These are phyloP conservation scores for Suhomyces wounanorum DNA, from an alignment of 1,139 yeast species.

Conservation along the genomic window DNA sequence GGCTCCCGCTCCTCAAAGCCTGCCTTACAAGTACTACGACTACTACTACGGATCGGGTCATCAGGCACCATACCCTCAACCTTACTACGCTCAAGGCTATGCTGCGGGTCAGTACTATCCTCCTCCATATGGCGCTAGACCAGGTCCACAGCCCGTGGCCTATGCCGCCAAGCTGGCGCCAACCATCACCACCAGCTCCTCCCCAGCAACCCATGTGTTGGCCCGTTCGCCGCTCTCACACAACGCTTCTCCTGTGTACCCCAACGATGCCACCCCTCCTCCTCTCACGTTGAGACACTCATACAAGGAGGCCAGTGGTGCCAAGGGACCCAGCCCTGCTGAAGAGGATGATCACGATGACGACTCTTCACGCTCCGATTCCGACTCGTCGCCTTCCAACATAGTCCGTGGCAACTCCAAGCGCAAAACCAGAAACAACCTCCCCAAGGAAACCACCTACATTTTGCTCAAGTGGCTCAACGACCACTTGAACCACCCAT, in stretches of 20 bases:
- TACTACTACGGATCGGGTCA: slow-evolving; percentile 14
- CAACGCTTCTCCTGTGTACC: slow-evolving; percentile 18
- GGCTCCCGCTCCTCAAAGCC: slow-evolving; percentile 5
- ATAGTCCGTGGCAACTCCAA: slow-evolving; percentile 16
- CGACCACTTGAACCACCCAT: slow-evolving; percentile 86
- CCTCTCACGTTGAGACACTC: slow-evolving; percentile 13
- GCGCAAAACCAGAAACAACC: slow-evolving; percentile 65
- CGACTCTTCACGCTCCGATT: slow-evolving; percentile 8
- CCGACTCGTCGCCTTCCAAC: slow-evolving; percentile 10
- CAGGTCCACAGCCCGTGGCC: slow-evolving; percentile 1
- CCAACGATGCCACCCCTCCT: slow-evolving; percentile 18
- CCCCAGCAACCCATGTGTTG: slow-evolving; percentile 3
- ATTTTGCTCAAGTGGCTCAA: slow-evolving; percentile 82
- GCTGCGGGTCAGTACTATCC: slow-evolving; percentile 6
- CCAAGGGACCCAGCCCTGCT: slow-evolving; percentile 5
- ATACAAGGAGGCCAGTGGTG: slow-evolving; percentile 4
- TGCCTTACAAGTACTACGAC: slow-evolving; percentile 19
- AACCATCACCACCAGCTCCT: slow-evolving; percentile 1
- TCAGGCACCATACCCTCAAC: slow-evolving; percentile 4
- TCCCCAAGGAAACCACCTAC: slow-evolving; percentile 87
- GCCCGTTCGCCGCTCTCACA: slow-evolving; percentile 18
- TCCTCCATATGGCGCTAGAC: slow-evolving; percentile 6
- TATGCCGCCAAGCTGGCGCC: background rate
- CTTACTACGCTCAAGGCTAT: slow-evolving; percentile 2
- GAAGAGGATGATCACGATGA: slow-evolving; percentile 13